phyloP scores from a whole-genome alignment of 805 yeast species.

The Blastobotrys robertii region DNA sequence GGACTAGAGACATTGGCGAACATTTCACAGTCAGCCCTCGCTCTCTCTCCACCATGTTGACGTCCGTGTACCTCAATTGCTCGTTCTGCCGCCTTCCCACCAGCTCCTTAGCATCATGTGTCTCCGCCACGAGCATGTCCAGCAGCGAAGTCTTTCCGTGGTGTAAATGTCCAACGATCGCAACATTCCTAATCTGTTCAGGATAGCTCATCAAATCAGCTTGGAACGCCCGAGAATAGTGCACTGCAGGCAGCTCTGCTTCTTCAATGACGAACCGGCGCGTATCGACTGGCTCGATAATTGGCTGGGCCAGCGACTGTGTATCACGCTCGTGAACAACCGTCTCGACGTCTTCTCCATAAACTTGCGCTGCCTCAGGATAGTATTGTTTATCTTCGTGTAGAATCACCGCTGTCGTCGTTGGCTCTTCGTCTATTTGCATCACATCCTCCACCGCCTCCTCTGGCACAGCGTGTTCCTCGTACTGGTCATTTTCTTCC shows the following conservation, averaged over 20 bases:
- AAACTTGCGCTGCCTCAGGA: slow-evolving; percentile 37
- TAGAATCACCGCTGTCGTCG: slow-evolving; percentile 26
- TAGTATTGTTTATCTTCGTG: slow-evolving; percentile 39
- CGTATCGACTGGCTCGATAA: slow-evolving; percentile 43
- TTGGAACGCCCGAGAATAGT: slow-evolving; percentile 57
- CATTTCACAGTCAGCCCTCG: slow-evolving; percentile 62
- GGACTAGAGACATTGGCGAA: slow-evolving; percentile 50
- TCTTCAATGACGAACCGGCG: slow-evolving; percentile 42
- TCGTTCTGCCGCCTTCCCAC: slow-evolving; percentile 29
- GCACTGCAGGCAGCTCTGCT: slow-evolving; percentile 44
- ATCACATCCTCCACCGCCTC: slow-evolving; percentile 9
- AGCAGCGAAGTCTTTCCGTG: slow-evolving; percentile 79
- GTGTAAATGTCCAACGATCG: slow-evolving; percentile 69
- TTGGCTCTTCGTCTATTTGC: slow-evolving; percentile 3
- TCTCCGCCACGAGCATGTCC: slow-evolving; percentile 56
- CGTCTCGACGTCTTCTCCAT: slow-evolving; percentile 57
- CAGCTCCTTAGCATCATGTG: slow-evolving; percentile 41
- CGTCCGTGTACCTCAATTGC: slow-evolving; percentile 61
- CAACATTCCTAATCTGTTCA: slow-evolving; percentile 60
- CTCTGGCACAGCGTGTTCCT: slow-evolving; percentile 8
- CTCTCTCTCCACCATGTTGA: slow-evolving; percentile 54
- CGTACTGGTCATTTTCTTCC: slow-evolving; percentile 12
- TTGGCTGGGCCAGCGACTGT: slow-evolving; percentile 50
- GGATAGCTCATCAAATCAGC: slow-evolving; percentile 41
- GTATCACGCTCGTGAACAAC: slow-evolving; percentile 45